Conservation (phyloP, 169 alveolate species). For the Plasmodium relictum region DNA sequence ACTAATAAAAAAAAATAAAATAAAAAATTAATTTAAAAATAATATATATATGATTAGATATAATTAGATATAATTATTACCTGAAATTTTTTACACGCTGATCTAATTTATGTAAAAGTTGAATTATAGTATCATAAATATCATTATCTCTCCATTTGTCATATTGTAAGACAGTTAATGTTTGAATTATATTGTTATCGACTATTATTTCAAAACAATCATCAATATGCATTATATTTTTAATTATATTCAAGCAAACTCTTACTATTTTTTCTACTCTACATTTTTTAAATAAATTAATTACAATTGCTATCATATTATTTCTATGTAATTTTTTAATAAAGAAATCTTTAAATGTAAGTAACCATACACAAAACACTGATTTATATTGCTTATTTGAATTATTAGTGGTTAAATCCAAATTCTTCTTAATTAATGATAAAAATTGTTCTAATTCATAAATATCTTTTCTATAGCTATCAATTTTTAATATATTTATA, state of each 20-base stretch:
- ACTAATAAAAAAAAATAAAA: conserved; percentile 27
- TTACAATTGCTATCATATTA: conserved; percentile 77
- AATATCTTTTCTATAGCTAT: conserved; percentile 75
- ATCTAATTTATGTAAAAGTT: conserved; percentile 85
- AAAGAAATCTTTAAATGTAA: conserved; percentile 79
- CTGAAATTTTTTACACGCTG: conserved; percentile 83
- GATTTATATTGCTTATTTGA: conserved; percentile 85
- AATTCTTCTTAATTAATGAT: conserved; percentile 73
- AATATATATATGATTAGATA: not conserved
- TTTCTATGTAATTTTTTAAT: conserved; percentile 79
- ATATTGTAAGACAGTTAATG: conserved; percentile 87
- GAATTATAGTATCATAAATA: conserved; percentile 87
- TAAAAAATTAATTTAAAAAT: not conserved
- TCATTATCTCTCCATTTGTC: conserved; percentile 91
- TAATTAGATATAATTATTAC: conserved; percentile 18
- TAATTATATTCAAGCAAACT: conserved; percentile 80
- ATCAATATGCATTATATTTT: conserved; percentile 79
- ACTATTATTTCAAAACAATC: conserved; percentile 85
- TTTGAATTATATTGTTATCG: conserved; percentile 86
- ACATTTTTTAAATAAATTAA: conserved; percentile 81
- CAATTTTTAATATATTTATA: conserved; percentile 77
- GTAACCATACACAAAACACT: conserved; percentile 84
- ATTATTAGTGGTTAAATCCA: conserved; percentile 64
- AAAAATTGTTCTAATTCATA: conserved; percentile 77
- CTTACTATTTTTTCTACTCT: conserved; percentile 83